These are phyloP conservation scores for Colletotrichum lini DNA, from an alignment of 2,329 filamentous ascomycete species.

Conservation along the genomic window DNA sequence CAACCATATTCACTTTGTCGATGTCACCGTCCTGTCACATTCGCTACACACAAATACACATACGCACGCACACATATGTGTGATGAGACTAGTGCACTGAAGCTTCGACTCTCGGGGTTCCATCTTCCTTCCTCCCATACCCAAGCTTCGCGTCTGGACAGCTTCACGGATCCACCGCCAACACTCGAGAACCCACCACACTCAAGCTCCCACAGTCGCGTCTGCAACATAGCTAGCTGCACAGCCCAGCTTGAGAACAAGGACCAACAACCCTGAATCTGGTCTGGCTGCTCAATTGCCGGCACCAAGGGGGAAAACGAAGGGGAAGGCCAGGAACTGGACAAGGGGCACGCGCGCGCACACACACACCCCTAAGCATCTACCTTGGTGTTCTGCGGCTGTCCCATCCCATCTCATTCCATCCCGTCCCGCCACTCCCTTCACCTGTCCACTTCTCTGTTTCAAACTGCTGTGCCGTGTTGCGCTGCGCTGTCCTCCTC, in stretches of 20 bases:
- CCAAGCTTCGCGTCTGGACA: conserved; percentile 14
- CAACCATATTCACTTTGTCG: not conserved
- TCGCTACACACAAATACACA: not conserved
- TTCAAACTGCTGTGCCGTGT: conserved; percentile 21
- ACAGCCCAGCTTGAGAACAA: conserved; percentile 26
- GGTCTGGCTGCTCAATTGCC: conserved; percentile 22
- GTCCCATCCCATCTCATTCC: not conserved
- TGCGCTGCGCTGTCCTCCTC: not conserved
- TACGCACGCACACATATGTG: too few species aligned
- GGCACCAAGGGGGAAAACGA: conserved; percentile 10
- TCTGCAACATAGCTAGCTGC: conserved; percentile 19
- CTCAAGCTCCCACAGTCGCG: conserved; percentile 4
- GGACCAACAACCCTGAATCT: conserved; percentile 29
- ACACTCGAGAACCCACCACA: conserved; percentile 12
- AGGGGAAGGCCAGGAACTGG: not conserved
- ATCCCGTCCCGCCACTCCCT: not conserved
- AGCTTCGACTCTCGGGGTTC: not conserved
- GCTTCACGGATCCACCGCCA: conserved; percentile 34
- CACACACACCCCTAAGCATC: too few species aligned
- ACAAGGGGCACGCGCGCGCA: not conserved
- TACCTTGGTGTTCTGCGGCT: not conserved
- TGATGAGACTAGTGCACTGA: not conserved
- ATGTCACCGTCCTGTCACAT: too few species aligned
- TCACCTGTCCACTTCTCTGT: conserved; percentile 4
- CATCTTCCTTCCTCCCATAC: not conserved